Evolutionary conservation across 1,284 basidiomycete species (phyloP).

Genomic region (Melampsora americana): DNA sequence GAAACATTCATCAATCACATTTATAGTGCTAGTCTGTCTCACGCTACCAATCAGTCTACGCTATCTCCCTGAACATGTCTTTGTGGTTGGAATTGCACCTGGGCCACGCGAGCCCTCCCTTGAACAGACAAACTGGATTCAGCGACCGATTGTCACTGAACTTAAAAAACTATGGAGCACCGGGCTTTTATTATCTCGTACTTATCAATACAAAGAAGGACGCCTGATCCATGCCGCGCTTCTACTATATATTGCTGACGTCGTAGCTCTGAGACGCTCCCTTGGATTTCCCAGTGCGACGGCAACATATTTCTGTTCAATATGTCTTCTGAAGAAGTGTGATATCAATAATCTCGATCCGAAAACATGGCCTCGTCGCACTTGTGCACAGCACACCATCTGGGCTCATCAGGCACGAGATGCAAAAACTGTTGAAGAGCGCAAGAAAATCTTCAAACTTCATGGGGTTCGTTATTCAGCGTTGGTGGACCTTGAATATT

Average conservation of each 20-base stretch:
- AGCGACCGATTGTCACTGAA: constrained; percentile 52
- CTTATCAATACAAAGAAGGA: not conserved
- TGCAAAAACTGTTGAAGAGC: not conserved
- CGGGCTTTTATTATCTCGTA: constrained; percentile 48
- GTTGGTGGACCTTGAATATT: constrained; percentile 28
- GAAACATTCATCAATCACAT: too few relatives aligned
- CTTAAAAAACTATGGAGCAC: constrained; percentile 51
- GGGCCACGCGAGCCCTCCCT: constrained; percentile 44
- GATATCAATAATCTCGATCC: constrained; percentile 26
- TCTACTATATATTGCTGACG: constrained; percentile 43
- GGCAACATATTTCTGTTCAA: constrained; percentile 34
- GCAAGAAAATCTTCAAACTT: constrained; percentile 6
- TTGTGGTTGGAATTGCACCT: too few relatives aligned
- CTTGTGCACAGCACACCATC: too few relatives aligned
- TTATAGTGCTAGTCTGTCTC: too few relatives aligned
- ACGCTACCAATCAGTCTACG: too few relatives aligned
- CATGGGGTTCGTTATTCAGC: constrained; percentile 32
- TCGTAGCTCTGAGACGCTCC: constrained; percentile 23
- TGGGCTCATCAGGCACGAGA: constrained; percentile 18
- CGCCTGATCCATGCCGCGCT: constrained; percentile 18
- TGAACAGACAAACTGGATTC: constrained; percentile 51
- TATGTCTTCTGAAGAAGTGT: constrained; percentile 25
- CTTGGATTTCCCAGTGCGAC: constrained; percentile 39
- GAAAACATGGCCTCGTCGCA: constrained; percentile 17
- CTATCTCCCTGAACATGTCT: too few relatives aligned